These are phyloP conservation scores for Wallacemonas collosoma DNA, from an alignment of 208 protist species.

Conservation along the genomic window DNA sequence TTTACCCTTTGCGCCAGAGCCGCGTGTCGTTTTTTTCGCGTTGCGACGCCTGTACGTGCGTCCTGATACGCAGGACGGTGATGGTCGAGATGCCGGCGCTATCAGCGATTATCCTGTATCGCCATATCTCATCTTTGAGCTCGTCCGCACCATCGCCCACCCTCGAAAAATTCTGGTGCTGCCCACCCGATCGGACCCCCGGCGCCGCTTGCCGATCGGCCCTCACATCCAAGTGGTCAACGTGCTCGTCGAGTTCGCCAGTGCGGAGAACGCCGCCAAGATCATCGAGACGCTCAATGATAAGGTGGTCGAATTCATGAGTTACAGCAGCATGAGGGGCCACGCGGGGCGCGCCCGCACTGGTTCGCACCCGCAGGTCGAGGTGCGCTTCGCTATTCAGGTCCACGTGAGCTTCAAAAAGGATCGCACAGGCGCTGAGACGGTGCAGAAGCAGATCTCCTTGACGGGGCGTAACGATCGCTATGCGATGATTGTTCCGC, in stretches of 20 bases:
- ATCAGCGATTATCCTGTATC: constrained; percentile 34
- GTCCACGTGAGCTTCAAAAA: background rate
- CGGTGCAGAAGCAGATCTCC: constrained; percentile 10
- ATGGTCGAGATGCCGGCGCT: background rate
- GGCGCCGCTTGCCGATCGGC: background rate
- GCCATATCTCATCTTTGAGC: constrained; percentile 56
- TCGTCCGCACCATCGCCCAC: constrained; percentile 41
- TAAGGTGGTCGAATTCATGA: constrained; percentile 22
- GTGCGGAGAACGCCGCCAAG: constrained; percentile 26
- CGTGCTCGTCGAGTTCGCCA: constrained; percentile 58
- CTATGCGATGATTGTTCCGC: background rate
- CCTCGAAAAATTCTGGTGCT: constrained; percentile 50
- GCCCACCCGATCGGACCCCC: background rate
- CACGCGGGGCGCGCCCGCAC: background rate
- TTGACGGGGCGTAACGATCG: constrained; percentile 3
- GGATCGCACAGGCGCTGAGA: background rate
- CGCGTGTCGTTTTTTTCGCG: constrained; percentile 20
- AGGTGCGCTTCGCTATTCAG: constrained; percentile 14
- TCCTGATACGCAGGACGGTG: background rate
- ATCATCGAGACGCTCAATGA: constrained; percentile 26
- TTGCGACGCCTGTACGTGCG: constrained; percentile 19
- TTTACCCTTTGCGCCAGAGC: constrained; percentile 14
- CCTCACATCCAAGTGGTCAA: constrained; percentile 21
- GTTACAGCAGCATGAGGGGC: background rate
- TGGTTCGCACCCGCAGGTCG: background rate